These are phyloP conservation scores for Rhodotorula sp. DNA, from an alignment of 1,284 basidiomycete genomes.

Conservation along the genomic window DNA sequence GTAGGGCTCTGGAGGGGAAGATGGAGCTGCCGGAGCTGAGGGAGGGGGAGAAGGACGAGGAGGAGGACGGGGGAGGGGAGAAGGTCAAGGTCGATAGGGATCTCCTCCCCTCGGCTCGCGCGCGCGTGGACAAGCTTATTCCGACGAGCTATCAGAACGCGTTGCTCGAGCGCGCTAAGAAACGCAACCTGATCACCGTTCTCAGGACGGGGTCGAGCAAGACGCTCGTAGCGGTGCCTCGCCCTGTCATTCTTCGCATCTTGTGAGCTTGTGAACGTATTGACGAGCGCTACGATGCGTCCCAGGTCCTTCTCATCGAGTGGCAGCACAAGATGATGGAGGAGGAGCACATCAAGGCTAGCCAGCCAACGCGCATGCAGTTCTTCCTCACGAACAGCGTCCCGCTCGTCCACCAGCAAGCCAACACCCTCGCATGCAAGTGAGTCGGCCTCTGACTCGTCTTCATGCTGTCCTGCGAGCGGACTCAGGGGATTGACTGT, in stretches of 20 bases:
- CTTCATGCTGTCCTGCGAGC: too few relatives aligned
- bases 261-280: background rate
- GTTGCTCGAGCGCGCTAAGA: constrained; percentile 34
- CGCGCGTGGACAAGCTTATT: constrained; percentile 4
- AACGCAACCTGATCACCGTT: constrained; percentile 30
- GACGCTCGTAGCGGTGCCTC: constrained; percentile 32
- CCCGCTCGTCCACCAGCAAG: constrained; percentile 38
- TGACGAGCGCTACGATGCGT: background rate
- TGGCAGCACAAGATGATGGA: constrained; percentile 20
- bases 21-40: background rate
- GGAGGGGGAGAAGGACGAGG: background rate
- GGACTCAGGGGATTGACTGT: too few relatives aligned
- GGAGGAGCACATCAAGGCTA: background rate
- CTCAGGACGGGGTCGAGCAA: constrained; percentile 35
- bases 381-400: constrained; percentile 36
- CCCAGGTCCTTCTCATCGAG: constrained; percentile 23
- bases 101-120: background rate
- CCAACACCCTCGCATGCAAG: constrained; percentile 23
- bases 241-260: background rate
- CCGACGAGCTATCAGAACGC: constrained; percentile 30
- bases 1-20: background rate
- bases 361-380: constrained; percentile 18
- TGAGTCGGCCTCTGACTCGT: background rate
- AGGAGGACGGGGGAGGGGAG: background rate
- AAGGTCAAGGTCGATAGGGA: background rate